Evolutionary conservation across 2,329 filamentous ascomycete genomes (phyloP), one percentile per base, ranked within the genome.

Genomic region (Periconia macrospinosa): DNA sequence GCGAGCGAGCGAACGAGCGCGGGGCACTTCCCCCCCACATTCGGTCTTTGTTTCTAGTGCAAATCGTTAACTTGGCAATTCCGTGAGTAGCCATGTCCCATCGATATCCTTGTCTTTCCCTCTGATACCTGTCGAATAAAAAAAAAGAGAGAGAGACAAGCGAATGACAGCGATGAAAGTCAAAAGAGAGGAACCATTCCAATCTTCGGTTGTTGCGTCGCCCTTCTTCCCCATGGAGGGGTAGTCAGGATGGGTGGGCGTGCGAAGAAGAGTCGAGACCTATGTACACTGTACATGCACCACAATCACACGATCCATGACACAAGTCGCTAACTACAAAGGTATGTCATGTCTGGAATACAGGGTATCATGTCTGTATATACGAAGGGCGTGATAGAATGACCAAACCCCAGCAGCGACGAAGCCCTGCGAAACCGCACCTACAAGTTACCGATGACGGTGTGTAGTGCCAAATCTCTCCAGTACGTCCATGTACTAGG

Each of bases 321-420:
- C 33, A 37, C 33, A n/a, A 10, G 33, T 27, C 23, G 23, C 23
- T 27, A 27, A 27, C 23, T 27, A 27, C 3, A 27, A 27, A 27
- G 5, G 23, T 27, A 27, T 48, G 50, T 30, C 53, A 45, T 47
- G 44, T 44, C 49, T 51, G 50, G 49, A 23, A 43, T 52, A 55
- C 54, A 58, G 53, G 57, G 55, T 56, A 55, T 61, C 52, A 49
- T 56, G 45, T 40, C 51, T 37, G 43, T 41, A 45, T 47, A 46
- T 53, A 47, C 47, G 49, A 47, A 43, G 43, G 33, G 45, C 54
- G 56, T 52, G 30, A 53, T 60, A 41, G 45, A 44, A 50, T 14
- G 17, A 37, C 11, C 33, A 37, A 37, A 37, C 33, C 33, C 33
- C 11, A 37, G 33, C 15, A 37, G 15, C 15, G 33, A 37, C 11